A percentile compares a stretch with the other conserved stretches of the same genome.
Conservation (phyloP, 306 rosid genomes). For the Vigna reflexopilosa region DNA sequence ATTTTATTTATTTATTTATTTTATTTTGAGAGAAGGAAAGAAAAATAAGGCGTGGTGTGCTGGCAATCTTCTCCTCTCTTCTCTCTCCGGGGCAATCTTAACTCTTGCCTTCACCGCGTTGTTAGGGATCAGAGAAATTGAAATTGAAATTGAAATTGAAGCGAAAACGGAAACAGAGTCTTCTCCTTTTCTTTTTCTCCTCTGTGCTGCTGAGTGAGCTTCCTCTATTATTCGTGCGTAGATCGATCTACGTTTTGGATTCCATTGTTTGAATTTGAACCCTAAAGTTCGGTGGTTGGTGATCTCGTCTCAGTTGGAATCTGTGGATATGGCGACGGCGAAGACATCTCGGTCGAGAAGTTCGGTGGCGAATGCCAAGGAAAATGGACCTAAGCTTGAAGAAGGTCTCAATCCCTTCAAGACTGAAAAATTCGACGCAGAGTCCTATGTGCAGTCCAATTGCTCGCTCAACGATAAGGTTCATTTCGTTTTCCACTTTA, state of each 20-base stretch:
- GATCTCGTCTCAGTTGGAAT: slow-evolving; percentile 17
- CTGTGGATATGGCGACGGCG: slow-evolving; percentile 66
- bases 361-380: slow-evolving; percentile 61
- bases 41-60: slow-evolving; percentile 31
- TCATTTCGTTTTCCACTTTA: background rate
- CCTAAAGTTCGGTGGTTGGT: slow-evolving; percentile 40
- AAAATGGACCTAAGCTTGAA: slow-evolving; percentile 80
- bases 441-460: slow-evolving; percentile 72
- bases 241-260: slow-evolving; percentile 55
- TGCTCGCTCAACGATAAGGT: slow-evolving; percentile 93
- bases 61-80: slow-evolving; percentile 26
- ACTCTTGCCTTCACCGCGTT: slow-evolving; percentile 41
- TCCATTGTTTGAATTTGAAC: slow-evolving; percentile 36
- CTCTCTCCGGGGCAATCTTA: slow-evolving; percentile 13
- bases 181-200: background rate
- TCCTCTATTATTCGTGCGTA: slow-evolving; percentile 29
- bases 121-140: slow-evolving; percentile 40
- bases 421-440: slow-evolving; percentile 89
- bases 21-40: background rate
- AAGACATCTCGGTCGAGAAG: slow-evolving; percentile 81
- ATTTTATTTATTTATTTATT: background rate
- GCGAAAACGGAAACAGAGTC: background rate
- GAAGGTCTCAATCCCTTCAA: slow-evolving; percentile 84
- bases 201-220: slow-evolving; percentile 6
- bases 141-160: background rate